Evolutionary conservation across 371 early-diverging fungal genomes (phyloP).

Genomic region (Mortierella sp.): DNA sequence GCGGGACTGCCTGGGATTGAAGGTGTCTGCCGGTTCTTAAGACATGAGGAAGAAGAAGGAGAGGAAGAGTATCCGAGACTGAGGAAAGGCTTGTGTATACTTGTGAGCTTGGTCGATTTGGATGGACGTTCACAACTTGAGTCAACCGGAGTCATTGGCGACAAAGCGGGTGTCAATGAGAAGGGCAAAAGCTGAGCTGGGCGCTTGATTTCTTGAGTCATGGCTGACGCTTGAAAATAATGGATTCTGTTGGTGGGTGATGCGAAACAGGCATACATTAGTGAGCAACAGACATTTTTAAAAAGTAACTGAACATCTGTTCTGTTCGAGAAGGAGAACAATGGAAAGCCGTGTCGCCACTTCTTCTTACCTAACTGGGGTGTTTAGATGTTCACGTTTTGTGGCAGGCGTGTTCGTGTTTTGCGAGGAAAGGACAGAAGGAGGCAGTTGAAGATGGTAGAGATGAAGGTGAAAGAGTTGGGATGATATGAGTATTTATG

Average conservation of each 20-base stretch:
- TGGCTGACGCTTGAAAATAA: not conserved
- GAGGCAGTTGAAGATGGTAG: not conserved
- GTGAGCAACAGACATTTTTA: too few relatives aligned
- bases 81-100: not conserved
- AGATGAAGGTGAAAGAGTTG: not conserved
- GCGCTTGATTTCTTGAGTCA: constrained; percentile 15
- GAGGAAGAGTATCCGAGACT: constrained; percentile 11
- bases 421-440: too few relatives aligned
- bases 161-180: not conserved
- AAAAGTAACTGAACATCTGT: too few relatives aligned
- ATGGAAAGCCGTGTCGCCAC: too few relatives aligned
- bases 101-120: not conserved
- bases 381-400: not conserved
- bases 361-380: not conserved
- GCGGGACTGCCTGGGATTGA: not conserved
- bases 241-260: not conserved
- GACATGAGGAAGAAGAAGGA: not conserved
- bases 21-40: not conserved
- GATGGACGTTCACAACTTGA: not conserved
- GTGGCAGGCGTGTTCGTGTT: not conserved
- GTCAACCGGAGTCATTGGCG: constrained; percentile 3
- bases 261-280: not conserved
- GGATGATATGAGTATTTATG: not conserved
- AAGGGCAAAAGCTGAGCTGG: constrained; percentile 7
- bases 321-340: too few relatives aligned